These are phyloP conservation scores for Davidsoniella eucalypti DNA, from an alignment of 2,329 filamentous ascomycete genomes.

Conservation along the genomic window DNA sequence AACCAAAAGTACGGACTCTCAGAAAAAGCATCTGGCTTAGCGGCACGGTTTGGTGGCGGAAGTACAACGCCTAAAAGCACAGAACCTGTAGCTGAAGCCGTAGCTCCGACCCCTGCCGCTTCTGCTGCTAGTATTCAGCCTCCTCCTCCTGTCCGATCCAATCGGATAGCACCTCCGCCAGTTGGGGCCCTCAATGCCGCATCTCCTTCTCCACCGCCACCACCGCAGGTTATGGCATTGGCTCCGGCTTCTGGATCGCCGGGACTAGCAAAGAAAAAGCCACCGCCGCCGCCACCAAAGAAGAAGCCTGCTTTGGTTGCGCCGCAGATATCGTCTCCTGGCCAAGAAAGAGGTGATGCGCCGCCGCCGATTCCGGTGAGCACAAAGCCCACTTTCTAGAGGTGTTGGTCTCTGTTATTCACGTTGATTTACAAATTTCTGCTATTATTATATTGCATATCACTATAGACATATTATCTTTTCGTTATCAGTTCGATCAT, in stretches of 20 bases:
- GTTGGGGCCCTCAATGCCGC: not conserved
- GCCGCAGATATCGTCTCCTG: not conserved
- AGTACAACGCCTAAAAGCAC: conserved; percentile 6
- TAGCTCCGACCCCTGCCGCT: not conserved
- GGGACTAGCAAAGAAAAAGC: conserved; percentile 33
- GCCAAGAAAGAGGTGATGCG: conserved; percentile 14
- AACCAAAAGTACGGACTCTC: conserved; percentile 11
- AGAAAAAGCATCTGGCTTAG: conserved; percentile 10
- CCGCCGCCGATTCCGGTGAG: conserved; percentile 37
- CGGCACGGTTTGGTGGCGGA: conserved; percentile 4
- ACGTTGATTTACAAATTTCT: too few relatives aligned
- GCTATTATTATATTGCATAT: too few relatives aligned
- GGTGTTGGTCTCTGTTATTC: not conserved
- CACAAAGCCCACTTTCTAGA: conserved; percentile 26
- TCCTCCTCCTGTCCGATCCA: not conserved
- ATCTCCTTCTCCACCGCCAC: not conserved
- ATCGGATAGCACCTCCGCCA: not conserved
- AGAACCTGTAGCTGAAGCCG: not conserved
- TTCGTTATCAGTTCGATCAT: too few relatives aligned
- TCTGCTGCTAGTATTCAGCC: not conserved
- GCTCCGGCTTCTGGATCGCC: not conserved
- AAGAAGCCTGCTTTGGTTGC: conserved; percentile 29
- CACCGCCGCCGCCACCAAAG: conserved; percentile 33
- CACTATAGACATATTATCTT: too few relatives aligned
- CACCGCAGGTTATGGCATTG: not conserved